These are phyloP conservation scores for Penicillium cosmopolitanum DNA, from an alignment of 495 filamentous ascomycete species.

Conservation along the genomic window DNA sequence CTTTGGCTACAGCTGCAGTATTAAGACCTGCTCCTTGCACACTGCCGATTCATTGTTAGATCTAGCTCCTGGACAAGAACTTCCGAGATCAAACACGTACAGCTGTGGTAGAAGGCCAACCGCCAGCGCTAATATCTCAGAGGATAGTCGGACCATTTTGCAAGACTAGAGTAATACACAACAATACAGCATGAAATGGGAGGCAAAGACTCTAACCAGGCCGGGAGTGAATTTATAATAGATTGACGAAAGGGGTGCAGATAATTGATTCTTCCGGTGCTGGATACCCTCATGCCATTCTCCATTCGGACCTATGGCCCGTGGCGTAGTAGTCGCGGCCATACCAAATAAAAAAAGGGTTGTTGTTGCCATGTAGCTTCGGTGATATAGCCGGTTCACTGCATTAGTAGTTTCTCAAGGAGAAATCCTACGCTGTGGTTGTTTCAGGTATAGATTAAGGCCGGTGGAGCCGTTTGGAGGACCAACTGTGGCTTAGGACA, in stretches of 20 bases:
- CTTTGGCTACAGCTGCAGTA: conserved; percentile 54
- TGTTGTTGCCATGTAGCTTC: neutral
- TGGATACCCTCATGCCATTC: conserved; percentile 10
- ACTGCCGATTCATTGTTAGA: conserved; percentile 12
- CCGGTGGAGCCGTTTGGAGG: conserved; percentile 6
- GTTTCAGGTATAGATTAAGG: conserved; percentile 22
- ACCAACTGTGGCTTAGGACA: neutral
- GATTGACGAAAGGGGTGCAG: neutral
- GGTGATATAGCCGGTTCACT: neutral
- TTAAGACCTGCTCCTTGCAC: conserved; percentile 41
- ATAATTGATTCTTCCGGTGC: conserved; percentile 6
- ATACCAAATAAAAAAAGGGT: conserved; percentile 14
- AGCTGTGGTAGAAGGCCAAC: conserved; percentile 30
- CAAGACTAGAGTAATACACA: neutral
- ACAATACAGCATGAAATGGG: neutral
- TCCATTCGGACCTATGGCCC: conserved; percentile 24
- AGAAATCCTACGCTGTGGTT: neutral
- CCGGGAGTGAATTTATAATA: neutral
- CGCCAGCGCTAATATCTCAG: conserved; percentile 28
- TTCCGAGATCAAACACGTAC: conserved; percentile 19
- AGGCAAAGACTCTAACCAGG: neutral
- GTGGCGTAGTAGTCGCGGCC: conserved; percentile 32
- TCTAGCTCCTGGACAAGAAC: neutral
- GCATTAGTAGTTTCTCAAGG: neutral
- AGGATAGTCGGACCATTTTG: conserved; percentile 31